Evolutionary conservation across 1,284 basidiomycete species (phyloP).

Genomic region (Boletus semigastroideus): DNA sequence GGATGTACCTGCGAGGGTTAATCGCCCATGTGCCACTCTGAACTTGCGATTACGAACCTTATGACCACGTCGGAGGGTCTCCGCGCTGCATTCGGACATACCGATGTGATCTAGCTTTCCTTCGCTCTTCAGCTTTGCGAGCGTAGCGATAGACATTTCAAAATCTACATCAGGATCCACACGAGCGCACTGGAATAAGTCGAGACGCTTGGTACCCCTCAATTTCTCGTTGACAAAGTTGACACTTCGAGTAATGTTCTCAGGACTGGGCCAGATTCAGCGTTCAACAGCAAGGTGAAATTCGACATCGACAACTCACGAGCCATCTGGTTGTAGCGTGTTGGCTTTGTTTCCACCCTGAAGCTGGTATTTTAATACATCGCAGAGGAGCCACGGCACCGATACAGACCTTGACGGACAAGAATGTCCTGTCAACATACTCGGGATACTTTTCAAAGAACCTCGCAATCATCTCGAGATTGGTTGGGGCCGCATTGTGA

Average conservation of each 20-base stretch:
- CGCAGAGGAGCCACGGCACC: too few relatives aligned
- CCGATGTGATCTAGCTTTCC: slow-evolving; percentile 54
- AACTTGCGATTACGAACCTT: slow-evolving; percentile 22
- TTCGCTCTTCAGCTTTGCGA: slow-evolving; percentile 37
- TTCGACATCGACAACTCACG: slow-evolving; percentile 17
- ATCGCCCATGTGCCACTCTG: too few relatives aligned
- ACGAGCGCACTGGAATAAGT: slow-evolving; percentile 49
- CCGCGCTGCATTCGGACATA: slow-evolving; percentile 50
- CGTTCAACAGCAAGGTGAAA: too few relatives aligned
- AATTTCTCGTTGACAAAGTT: slow-evolving; percentile 41
- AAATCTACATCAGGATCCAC: slow-evolving; percentile 38
- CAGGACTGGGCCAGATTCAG: slow-evolving; percentile 16
- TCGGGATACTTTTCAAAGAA: slow-evolving; percentile 54
- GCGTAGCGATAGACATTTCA: slow-evolving; percentile 36
- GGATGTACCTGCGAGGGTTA: slow-evolving; percentile 40
- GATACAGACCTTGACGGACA: slow-evolving; percentile 40
- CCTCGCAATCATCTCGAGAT: slow-evolving; percentile 42
- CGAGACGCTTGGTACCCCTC: slow-evolving; percentile 46
- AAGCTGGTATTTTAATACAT: too few relatives aligned
- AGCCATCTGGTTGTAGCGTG: slow-evolving; percentile 15
- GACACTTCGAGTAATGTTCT: slow-evolving; percentile 42
- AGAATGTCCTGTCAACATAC: slow-evolving; percentile 47
- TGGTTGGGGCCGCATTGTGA: slow-evolving; percentile 30
- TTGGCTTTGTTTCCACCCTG: too few relatives aligned
- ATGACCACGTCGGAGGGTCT: slow-evolving; percentile 49